These are phyloP conservation scores for Edaphochlamys debaryana DNA, from an alignment of 139 green algal genomes.

Conservation along the genomic window DNA sequence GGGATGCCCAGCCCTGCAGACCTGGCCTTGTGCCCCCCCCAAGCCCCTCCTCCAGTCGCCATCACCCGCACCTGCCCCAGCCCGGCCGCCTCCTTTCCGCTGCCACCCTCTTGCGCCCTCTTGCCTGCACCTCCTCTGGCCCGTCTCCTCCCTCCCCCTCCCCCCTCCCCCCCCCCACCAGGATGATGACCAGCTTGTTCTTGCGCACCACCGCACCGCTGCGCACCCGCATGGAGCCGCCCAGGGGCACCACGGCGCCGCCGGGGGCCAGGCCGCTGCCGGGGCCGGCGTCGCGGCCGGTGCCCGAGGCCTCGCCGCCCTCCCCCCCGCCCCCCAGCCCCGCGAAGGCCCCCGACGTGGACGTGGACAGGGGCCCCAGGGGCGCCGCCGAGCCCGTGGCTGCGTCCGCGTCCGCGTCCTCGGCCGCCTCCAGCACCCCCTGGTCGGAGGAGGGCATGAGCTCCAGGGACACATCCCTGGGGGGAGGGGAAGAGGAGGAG, in stretches of 20 bases:
- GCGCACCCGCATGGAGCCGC: not conserved
- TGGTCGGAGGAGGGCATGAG: not conserved
- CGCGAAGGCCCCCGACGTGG: not conserved
- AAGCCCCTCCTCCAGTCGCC: too few species aligned
- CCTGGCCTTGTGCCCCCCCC: too few species aligned
- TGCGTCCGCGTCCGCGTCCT: slow-evolving; percentile 11
- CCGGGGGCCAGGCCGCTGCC: not conserved
- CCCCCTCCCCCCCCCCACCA: slow-evolving; percentile 20
- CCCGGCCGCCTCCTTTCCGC: too few species aligned
- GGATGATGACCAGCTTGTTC: slow-evolving; percentile 88
- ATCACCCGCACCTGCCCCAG: too few species aligned
- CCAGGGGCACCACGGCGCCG: not conserved
- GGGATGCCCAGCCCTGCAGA: too few species aligned
- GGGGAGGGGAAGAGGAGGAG: too few species aligned
- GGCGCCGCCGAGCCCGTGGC: not conserved
- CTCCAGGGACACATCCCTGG: not conserved
- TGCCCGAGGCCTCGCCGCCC: not conserved
- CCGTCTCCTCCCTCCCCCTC: not conserved
- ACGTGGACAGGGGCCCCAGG: too few species aligned
- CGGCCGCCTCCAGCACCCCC: not conserved
- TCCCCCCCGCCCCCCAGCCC: not conserved
- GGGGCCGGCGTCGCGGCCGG: too few species aligned
- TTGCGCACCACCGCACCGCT: slow-evolving; percentile 27
- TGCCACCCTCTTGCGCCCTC: too few species aligned
- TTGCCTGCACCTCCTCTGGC: not conserved